Evolutionary conservation across 2,329 filamentous ascomycete genomes (phyloP).

Genomic region (Aspergillus jensenii): DNA sequence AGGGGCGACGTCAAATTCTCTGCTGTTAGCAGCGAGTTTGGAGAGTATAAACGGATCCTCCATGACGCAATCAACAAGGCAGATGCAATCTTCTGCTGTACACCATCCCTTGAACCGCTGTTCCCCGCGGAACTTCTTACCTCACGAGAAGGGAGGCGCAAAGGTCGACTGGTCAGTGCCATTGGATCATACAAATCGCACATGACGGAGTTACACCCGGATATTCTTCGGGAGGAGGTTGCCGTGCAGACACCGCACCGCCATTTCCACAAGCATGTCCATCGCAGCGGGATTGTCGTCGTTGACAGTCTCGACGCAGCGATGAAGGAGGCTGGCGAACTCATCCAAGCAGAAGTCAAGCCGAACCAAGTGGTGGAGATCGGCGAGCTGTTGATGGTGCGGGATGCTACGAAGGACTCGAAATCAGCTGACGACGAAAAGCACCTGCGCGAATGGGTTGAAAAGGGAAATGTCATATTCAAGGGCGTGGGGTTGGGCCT

Average conservation of each 20-base stretch:
- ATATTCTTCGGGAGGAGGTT: slow-evolving; percentile 67
- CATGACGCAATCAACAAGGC: slow-evolving; percentile 68
- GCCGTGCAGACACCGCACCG: slow-evolving; percentile 45
- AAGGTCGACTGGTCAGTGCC: slow-evolving; percentile 45
- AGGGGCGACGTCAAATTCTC: slow-evolving; percentile 68
- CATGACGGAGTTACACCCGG: slow-evolving; percentile 82
- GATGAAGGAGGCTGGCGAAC: slow-evolving; percentile 79
- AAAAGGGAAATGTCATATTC: slow-evolving; percentile 65
- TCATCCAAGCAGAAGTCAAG: slow-evolving; percentile 73
- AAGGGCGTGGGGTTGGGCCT: slow-evolving; percentile 68
- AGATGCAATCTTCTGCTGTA: slow-evolving; percentile 87
- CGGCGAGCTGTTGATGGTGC: slow-evolving; percentile 73
- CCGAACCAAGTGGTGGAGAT: slow-evolving; percentile 81
- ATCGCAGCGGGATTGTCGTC: slow-evolving; percentile 60
- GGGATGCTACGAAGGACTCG: slow-evolving; percentile 45
- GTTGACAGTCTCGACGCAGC: slow-evolving; percentile 74
- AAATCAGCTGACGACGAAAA: slow-evolving; percentile 34
- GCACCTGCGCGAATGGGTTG: slow-evolving; percentile 58
- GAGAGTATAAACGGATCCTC: slow-evolving; percentile 66
- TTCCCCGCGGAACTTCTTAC: slow-evolving; percentile 76
- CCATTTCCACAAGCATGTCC: slow-evolving; percentile 52
- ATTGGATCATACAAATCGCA: slow-evolving; percentile 59
- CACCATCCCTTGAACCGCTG: slow-evolving; percentile 69
- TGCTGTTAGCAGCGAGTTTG: slow-evolving; percentile 68
- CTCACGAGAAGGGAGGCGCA: slow-evolving; percentile 48